Evolutionary conservation across 441 rosid genomes (phyloP), one percentile per base, ranked within the genome.

Genomic region (Erodium chrysanthum): DNA sequence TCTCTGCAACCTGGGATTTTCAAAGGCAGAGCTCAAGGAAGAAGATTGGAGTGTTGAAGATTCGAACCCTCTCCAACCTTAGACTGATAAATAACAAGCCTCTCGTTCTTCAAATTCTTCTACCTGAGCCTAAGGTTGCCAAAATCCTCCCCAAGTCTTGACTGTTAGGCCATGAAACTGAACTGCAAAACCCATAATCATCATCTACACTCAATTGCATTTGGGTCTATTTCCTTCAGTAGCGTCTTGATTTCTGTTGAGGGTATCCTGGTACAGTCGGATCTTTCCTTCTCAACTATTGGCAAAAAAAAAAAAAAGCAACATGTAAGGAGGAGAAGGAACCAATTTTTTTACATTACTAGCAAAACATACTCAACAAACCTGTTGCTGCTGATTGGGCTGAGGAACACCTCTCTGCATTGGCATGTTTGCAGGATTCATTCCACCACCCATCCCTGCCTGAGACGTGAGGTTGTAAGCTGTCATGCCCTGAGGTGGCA

Each of bases 241-340:
- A 73, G 46, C 99, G 93, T 74, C 98, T 87, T 71, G 84, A 77
- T 79, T 87, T 91, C 81, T 86, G 94, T 70, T 84, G 98, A 2
- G 95, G 92, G 70, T 91, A 88, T 70, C 96, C 92, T 10, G 88
- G 71, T 85, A 85, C 74, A 74, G 90, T 92, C 2, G 90, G 89
- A 65, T 91, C 98, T 76, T 88, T 94, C 80, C 97, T 85, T 76
- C 94, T 86, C 62, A 92, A 73, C 76, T 89, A 88, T 67, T 83
- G 88, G 18, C 12, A 33, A 33, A 29, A 60, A 46, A 22, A 44
- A 21, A 61, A 68, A 22, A 44, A 21, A 61, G 64, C 5, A 29
- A 6, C 33, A 29, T 29, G 23, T 42, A 15, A 46, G 50, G n/a
- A 8, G 17, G 42, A 15, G 15, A 15, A 31, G 40, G 21, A 58